Percentiles rank a stretch among this genome's conserved stretches.
These are phyloP conservation scores for Debaryomyces singareniensis DNA, from an alignment of 1,139 yeast genomes.

Conservation along the genomic window DNA sequence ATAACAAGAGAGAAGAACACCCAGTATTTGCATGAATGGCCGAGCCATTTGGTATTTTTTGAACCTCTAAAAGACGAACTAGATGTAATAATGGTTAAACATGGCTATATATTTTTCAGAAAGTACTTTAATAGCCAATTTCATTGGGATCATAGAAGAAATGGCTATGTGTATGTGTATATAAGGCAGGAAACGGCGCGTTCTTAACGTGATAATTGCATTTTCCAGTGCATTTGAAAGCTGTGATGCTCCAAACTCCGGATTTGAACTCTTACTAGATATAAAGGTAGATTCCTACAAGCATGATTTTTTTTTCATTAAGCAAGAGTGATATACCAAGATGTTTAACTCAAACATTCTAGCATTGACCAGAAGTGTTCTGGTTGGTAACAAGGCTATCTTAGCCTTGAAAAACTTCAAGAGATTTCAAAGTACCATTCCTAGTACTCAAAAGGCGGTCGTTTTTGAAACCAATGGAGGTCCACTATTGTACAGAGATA, in stretches of 20 bases:
- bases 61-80: conserved; percentile 50
- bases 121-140: conserved; percentile 72
- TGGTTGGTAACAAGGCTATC: background rate
- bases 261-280: no score
- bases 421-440: conserved; percentile 14
- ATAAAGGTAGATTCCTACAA: no score
- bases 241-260: no score
- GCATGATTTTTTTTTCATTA: no score
- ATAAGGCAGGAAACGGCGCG: conserved; percentile 15
- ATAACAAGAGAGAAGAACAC: background rate
- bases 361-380: background rate
- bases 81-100: conserved; percentile 26
- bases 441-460: conserved; percentile 33
- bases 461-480: conserved; percentile 34
- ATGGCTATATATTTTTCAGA: conserved; percentile 40
- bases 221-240: no score
- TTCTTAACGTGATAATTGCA: no score
- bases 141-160: conserved; percentile 83
- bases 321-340: no score
- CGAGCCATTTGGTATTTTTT: conserved; percentile 65
- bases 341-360: background rate
- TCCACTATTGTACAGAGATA: conserved; percentile 51
- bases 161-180: conserved; percentile 71
- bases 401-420: background rate
- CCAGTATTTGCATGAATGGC: conserved; percentile 44